phyloP scores from a whole-genome alignment of 2,329 filamentous ascomycete genomes.

The Paecilomyces sp. region DNA sequence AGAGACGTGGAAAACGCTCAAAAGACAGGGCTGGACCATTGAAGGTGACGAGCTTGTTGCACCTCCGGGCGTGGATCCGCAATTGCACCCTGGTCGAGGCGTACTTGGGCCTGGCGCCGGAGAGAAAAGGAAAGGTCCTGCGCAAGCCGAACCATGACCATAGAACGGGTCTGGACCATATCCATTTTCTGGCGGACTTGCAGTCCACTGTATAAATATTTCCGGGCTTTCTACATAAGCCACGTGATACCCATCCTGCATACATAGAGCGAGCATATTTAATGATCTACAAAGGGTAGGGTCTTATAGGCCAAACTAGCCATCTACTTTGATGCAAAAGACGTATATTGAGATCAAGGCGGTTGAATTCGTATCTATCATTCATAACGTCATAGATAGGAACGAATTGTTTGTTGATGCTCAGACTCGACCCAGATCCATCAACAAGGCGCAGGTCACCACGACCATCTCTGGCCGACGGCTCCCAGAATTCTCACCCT shows the following conservation, averaged over 20 bases:
- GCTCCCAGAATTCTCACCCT: not conserved
- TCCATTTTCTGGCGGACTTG: not conserved
- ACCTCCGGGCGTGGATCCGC: constrained; percentile 14
- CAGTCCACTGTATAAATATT: not conserved
- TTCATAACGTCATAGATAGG: constrained; percentile 25
- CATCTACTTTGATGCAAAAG: not conserved
- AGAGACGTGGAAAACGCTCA: constrained; percentile 62
- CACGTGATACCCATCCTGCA: not conserved
- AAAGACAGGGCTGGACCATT: constrained; percentile 60
- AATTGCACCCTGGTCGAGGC: constrained; percentile 4
- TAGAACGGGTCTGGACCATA: not conserved
- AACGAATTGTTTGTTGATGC: not conserved
- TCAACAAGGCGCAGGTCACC: not conserved
- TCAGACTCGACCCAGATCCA: not conserved
- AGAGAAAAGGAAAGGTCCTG: constrained; percentile 16
- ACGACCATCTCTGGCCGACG: not conserved
- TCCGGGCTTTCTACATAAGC: not conserved
- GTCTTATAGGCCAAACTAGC: constrained; percentile 5
- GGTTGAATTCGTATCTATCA: constrained; percentile 21
- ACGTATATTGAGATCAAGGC: constrained; percentile 6
- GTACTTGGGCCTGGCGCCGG: constrained; percentile 16
- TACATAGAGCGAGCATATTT: not conserved
- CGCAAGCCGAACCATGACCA: not conserved
- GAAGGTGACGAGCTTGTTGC: constrained; percentile 38
- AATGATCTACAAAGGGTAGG: not conserved